These are phyloP conservation scores for Dendryphion nanum DNA, from an alignment of 2,329 filamentous ascomycete species.

Conservation along the genomic window DNA sequence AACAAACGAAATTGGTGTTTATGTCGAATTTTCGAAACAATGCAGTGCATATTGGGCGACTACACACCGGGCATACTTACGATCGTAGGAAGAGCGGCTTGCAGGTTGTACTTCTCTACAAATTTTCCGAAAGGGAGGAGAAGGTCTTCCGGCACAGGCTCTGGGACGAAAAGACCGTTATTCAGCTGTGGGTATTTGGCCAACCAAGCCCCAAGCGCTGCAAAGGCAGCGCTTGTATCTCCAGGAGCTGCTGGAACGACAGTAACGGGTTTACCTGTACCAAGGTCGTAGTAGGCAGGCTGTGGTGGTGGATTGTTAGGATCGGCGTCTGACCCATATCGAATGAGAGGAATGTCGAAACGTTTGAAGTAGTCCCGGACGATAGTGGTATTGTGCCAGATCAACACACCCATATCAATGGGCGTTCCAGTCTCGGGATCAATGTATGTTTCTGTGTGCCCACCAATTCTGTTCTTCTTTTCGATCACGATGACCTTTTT, in stretches of 20 bases:
- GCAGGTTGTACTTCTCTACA: slow-evolving; percentile 48
- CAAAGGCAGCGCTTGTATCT: slow-evolving; percentile 7
- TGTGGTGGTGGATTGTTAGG: slow-evolving; percentile 7
- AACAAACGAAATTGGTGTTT: too few relatives aligned
- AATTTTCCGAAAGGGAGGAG: slow-evolving; percentile 50
- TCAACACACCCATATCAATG: slow-evolving; percentile 36
- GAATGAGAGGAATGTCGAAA: slow-evolving; percentile 39
- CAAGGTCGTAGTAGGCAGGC: slow-evolving; percentile 23
- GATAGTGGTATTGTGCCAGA: slow-evolving; percentile 40
- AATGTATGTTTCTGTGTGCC: slow-evolving; percentile 50
- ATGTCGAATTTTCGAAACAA: too few relatives aligned
- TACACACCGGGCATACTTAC: too few relatives aligned
- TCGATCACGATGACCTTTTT: slow-evolving; percentile 44
- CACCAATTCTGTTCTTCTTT: slow-evolving; percentile 41
- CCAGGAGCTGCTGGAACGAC: slow-evolving; percentile 3
- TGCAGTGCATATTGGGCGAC: too few relatives aligned
- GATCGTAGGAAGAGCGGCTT: slow-evolving; percentile 41
- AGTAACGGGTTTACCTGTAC: slow-evolving; percentile 12
- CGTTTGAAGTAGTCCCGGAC: slow-evolving; percentile 45
- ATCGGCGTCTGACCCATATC: slow-evolving; percentile 5
- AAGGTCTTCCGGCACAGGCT: slow-evolving; percentile 47
- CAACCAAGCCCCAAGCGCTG: slow-evolving; percentile 20
- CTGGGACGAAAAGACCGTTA: slow-evolving; percentile 45
- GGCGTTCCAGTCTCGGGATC: slow-evolving; percentile 30
- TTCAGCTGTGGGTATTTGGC: slow-evolving; percentile 32